Evolutionary conservation across 495 filamentous ascomycete species (phyloP).

Genomic region (Neurospora sp.): DNA sequence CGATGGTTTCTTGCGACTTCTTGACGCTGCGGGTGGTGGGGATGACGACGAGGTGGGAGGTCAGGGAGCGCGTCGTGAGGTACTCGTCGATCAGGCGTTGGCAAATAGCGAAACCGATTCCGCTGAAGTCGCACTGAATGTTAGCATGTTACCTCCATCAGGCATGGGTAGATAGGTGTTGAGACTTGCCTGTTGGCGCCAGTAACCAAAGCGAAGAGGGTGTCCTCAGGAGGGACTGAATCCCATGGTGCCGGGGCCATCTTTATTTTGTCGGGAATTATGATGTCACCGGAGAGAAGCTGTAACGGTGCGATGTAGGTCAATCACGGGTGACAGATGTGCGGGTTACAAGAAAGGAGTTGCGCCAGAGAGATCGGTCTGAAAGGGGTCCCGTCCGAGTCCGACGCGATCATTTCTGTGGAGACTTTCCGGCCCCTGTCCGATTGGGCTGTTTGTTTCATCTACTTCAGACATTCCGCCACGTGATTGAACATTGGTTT

Average conservation of each 20-base stretch:
- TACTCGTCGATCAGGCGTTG: slow-evolving; percentile 88
- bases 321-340: not conserved
- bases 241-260: slow-evolving; percentile 45
- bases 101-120: slow-evolving; percentile 80
- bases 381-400: not conserved
- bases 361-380: not conserved
- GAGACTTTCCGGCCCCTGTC: not conserved
- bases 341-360: not conserved
- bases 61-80: slow-evolving; percentile 51
- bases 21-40: slow-evolving; percentile 50
- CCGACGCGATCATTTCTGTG: not conserved
- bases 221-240: slow-evolving; percentile 32
- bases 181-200: slow-evolving; percentile 60
- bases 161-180: not conserved
- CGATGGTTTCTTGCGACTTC: slow-evolving; percentile 52
- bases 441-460: not conserved
- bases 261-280: not conserved
- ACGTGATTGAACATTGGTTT: not conserved
- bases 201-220: slow-evolving; percentile 51
- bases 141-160: slow-evolving; percentile 5
- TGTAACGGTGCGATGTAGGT: not conserved
- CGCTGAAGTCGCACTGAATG: slow-evolving; percentile 40
- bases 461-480: not conserved
- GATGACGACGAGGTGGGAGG: slow-evolving; percentile 54
- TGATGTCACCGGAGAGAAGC: not conserved